phyloP scores from a whole-genome alignment of 176 grass and related monocot genomes.

The Phragmites australis region DNA sequence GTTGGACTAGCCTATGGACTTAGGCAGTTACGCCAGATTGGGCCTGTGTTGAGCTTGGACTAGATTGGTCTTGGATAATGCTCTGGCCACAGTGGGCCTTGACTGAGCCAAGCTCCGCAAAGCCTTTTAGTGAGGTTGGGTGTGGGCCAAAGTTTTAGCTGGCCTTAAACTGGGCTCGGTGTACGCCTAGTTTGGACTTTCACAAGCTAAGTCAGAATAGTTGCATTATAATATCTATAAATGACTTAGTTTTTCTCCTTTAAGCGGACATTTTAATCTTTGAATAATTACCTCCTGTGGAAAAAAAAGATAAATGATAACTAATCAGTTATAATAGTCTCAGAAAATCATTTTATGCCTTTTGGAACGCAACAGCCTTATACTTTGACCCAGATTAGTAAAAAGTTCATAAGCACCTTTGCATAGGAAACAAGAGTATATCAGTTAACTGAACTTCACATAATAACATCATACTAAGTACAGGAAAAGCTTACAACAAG shows the following conservation, averaged over 20 bases:
- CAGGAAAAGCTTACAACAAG: not conserved
- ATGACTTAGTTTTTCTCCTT: not conserved
- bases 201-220: not conserved
- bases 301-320: not conserved
- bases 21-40: not conserved
- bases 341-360: not conserved
- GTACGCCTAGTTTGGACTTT: not conserved
- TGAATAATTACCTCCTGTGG: not conserved
- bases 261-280: not conserved
- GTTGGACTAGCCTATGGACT: not conserved
- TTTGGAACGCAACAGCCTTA: not conserved
- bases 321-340: not conserved
- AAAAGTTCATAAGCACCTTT: not conserved
- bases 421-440: not conserved
- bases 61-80: not conserved
- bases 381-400: not conserved
- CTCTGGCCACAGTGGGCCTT: not conserved
- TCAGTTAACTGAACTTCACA: not conserved
- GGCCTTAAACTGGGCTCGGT: not conserved
- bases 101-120: not conserved
- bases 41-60: not conserved
- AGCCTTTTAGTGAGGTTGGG: not conserved
- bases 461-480: not conserved
- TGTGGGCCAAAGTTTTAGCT: not conserved
- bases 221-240: not conserved